These are phyloP conservation scores for Triangularia setosa DNA, from an alignment of 2,329 filamentous ascomycete genomes.

Conservation along the genomic window DNA sequence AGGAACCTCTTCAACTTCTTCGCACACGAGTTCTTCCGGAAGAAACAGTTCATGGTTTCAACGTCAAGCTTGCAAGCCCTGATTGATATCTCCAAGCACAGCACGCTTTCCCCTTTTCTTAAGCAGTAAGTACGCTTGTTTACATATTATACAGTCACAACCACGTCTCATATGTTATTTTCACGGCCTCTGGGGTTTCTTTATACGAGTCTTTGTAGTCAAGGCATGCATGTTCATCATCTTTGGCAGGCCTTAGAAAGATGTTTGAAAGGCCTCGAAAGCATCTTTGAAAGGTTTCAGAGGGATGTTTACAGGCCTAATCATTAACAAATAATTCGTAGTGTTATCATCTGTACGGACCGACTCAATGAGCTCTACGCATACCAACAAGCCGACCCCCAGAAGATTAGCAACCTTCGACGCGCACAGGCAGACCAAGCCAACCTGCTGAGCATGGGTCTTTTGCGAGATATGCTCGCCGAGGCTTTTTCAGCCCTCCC, in stretches of 20 bases:
- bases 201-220: no score
- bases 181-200: no score
- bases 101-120: constrained; percentile 38
- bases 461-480: constrained; percentile 50
- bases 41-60: constrained; percentile 62
- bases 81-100: constrained; percentile 47
- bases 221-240: no score
- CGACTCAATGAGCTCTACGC: background rate
- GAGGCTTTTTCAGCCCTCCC: constrained; percentile 53
- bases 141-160: no score
- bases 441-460: constrained; percentile 40
- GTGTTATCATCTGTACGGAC: constrained; percentile 48
- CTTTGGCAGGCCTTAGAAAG: no score
- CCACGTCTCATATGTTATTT: no score
- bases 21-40: constrained; percentile 59
- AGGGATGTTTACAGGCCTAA: background rate
- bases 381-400: background rate
- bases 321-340: background rate
- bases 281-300: no score
- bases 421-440: constrained; percentile 25
- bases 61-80: constrained; percentile 53
- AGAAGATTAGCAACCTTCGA: background rate
- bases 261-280: no score
- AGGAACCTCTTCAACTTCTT: constrained; percentile 52
- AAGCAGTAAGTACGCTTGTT: constrained; percentile 26